These are phyloP conservation scores for Panicum miliaceum DNA, from an alignment of 176 grass and related monocot species.

Conservation along the genomic window DNA sequence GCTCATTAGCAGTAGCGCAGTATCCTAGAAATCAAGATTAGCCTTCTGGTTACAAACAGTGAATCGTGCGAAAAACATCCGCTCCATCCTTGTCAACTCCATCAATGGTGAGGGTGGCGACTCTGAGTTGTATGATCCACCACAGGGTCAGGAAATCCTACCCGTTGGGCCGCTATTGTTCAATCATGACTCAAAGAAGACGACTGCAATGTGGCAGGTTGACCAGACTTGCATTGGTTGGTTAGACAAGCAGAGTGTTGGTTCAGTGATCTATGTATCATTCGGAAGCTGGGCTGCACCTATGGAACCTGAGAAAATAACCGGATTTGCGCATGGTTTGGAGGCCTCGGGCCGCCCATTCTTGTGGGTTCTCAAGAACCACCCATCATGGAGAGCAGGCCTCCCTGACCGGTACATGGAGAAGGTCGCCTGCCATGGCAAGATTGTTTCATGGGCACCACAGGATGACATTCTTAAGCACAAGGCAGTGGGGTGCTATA, in stretches of 20 bases:
- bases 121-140: background rate
- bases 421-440: conserved; percentile 39
- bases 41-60: conserved; percentile 65
- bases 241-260: conserved; percentile 47
- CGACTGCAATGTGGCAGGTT: conserved; percentile 52
- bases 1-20: conserved; percentile 46
- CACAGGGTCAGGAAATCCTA: conserved; percentile 23
- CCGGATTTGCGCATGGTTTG: conserved; percentile 56
- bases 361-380: conserved; percentile 67
- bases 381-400: conserved; percentile 64
- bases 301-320: conserved; percentile 47
- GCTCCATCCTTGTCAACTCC: conserved; percentile 72
- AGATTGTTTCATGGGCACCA: conserved; percentile 71
- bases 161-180: conserved; percentile 46
- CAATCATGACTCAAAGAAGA: background rate
- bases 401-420: conserved; percentile 47
- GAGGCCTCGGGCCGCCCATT: conserved; percentile 56
- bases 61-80: conserved; percentile 41
- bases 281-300: conserved; percentile 84
- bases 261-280: conserved; percentile 68
- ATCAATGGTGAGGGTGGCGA: conserved; percentile 42
- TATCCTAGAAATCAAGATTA: conserved; percentile 56
- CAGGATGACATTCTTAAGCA: conserved; percentile 72
- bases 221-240: conserved; percentile 67
- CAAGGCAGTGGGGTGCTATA: conserved; percentile 65